Percentiles rank a stretch among this genome's conserved stretches.
phyloP scores from a whole-genome alignment of 1,284 basidiomycete genomes.

The Tilletiopsis washingtonensis region DNA sequence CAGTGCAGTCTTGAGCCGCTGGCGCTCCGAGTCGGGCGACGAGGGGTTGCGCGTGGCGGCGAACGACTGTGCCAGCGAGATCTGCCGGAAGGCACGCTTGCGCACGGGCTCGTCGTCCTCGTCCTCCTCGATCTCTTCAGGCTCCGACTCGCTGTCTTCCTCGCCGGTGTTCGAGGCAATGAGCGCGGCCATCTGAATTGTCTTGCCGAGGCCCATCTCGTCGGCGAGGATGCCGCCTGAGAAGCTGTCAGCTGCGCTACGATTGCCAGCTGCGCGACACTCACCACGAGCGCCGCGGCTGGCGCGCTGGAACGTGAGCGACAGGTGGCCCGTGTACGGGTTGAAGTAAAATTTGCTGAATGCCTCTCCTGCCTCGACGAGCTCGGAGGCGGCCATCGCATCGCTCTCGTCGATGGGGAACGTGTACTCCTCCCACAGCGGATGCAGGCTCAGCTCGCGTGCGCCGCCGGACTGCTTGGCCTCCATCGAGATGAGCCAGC shows the following conservation, averaged over 20 bases:
- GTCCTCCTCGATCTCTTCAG: slow-evolving; percentile 10
- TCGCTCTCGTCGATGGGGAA: slow-evolving; percentile 23
- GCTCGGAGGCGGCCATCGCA: neutral
- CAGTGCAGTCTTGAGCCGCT: slow-evolving; percentile 18
- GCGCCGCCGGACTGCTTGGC: slow-evolving; percentile 24
- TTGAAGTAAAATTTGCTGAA: slow-evolving; percentile 28
- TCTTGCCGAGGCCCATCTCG: slow-evolving; percentile 85
- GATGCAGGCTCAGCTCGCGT: slow-evolving; percentile 62
- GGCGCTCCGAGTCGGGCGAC: slow-evolving; percentile 8
- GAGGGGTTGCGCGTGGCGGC: slow-evolving; percentile 12
- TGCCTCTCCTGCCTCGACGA: slow-evolving; percentile 13
- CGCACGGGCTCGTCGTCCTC: neutral
- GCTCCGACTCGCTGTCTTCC: slow-evolving; percentile 14
- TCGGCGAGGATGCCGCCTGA: slow-evolving; percentile 85
- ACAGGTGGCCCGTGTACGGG: slow-evolving; percentile 70
- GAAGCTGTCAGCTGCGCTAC: too few relatives aligned
- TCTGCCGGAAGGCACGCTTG: slow-evolving; percentile 12
- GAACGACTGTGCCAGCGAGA: slow-evolving; percentile 32
- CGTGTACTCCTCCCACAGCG: slow-evolving; percentile 80
- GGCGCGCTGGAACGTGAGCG: slow-evolving; percentile 73
- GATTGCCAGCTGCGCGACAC: too few relatives aligned
- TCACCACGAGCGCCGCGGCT: slow-evolving; percentile 66
- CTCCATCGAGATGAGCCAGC: slow-evolving; percentile 90
- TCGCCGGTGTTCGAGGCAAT: slow-evolving; percentile 62
- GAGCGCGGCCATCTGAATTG: slow-evolving; percentile 86